phyloP scores from a whole-genome alignment of 345 rosid species.

The Ricinus communis region DNA sequence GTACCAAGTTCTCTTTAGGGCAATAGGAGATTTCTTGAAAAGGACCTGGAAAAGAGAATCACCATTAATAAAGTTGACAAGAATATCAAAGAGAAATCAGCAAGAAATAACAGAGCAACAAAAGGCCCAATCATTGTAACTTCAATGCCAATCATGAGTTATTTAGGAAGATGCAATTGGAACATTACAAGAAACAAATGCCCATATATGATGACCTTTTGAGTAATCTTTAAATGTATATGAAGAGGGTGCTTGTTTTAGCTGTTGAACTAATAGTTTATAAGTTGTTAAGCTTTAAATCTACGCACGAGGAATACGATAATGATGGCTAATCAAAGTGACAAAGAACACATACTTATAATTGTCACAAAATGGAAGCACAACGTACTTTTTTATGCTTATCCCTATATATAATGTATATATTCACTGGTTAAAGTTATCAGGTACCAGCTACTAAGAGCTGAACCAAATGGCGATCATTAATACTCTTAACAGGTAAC shows the following conservation, averaged over 20 bases:
- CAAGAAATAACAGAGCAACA: neutral
- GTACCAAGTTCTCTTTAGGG: constrained; percentile 66
- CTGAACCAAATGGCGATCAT: too few species aligned
- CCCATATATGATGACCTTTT: neutral
- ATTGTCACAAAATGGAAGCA: too few species aligned
- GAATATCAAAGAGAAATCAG: constrained; percentile 4
- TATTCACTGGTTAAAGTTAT: too few species aligned
- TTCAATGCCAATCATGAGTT: neutral
- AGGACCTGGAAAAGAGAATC: constrained; percentile 57
- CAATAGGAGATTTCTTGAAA: constrained; percentile 73
- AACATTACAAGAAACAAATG: too few species aligned
- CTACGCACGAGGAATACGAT: too few species aligned
- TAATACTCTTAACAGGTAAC: too few species aligned
- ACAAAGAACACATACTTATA: too few species aligned
- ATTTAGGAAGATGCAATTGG: neutral
- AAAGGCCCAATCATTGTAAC: neutral
- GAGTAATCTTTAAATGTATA: neutral
- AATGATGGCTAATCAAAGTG: too few species aligned
- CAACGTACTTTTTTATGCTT: too few species aligned
- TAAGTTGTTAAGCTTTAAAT: too few species aligned
- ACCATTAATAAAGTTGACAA: constrained; percentile 5
- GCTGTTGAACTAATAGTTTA: neutral
- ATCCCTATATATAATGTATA: too few species aligned
- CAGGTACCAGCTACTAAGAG: too few species aligned
- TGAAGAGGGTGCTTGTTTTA: neutral